These are phyloP conservation scores for Daldinia vernicosa DNA, from an alignment of 495 filamentous ascomycete species.

Conservation along the genomic window DNA sequence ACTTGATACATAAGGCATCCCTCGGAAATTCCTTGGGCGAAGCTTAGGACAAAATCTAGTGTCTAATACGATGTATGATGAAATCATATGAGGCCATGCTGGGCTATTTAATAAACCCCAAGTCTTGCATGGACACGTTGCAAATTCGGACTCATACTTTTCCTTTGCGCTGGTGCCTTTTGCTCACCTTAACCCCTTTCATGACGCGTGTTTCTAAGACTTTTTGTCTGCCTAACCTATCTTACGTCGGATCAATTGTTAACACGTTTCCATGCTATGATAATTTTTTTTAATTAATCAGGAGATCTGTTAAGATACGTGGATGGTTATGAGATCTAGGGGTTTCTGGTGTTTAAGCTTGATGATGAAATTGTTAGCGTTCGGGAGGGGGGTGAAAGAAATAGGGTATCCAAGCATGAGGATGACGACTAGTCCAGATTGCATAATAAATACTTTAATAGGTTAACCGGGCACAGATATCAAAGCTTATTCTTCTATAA, in stretches of 20 bases:
- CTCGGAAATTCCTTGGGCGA: neutral
- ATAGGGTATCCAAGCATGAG: neutral
- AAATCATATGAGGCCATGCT: neutral
- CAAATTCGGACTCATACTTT: constrained; percentile 11
- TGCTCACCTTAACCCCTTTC: neutral
- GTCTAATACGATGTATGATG: neutral
- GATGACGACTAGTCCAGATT: neutral
- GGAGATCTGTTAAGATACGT: neutral
- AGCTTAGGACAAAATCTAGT: neutral
- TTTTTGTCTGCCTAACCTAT: constrained; percentile 30
- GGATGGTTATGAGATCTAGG: neutral
- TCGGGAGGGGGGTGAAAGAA: neutral
- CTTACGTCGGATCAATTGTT: neutral
- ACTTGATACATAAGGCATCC: neutral
- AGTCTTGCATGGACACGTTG: constrained; percentile 23
- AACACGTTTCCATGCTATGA: constrained; percentile 17
- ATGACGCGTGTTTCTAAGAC: constrained; percentile 19
- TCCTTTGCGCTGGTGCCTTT: constrained; percentile 6
- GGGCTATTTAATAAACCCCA: neutral
- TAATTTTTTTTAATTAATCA: neutral
- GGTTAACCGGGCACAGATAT: neutral
- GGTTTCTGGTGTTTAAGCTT: neutral
- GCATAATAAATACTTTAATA: neutral
- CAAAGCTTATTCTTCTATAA: too few species aligned
- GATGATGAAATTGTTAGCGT: neutral